Evolutionary conservation across 306 rosid genomes (phyloP), one percentile per base, ranked within the genome.

Genomic region (Inga leiocalycina): DNA sequence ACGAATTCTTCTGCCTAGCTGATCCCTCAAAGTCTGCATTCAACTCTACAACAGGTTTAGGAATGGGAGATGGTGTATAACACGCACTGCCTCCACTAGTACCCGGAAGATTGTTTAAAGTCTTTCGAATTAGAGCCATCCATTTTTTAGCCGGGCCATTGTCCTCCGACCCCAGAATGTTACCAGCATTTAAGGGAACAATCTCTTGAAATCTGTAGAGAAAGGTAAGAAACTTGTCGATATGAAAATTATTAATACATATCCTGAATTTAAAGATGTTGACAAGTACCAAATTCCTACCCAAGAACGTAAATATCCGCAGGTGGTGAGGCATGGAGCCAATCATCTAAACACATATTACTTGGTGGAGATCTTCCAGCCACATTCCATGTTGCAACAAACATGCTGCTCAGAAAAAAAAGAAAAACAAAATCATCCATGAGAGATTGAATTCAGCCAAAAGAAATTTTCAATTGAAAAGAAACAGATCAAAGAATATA

Each of bases 91-190:
- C 86, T 56, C 97, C 94, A 45, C 98, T 97, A 41, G 92, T 87
- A 46, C 99, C 99, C 2, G 99, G 99, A 80, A 97, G 94, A 86
- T 91, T 91, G 90, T 94, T 97, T 41, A 97, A 91, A 56, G 97
- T 90, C 83, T 88, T 97, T 70, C 98, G 89, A 51, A 97, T 97
- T 62, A 97, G 95, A 86, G 99, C 91, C 88, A 88, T 75, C 99
- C 99, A 97, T 82, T 97, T 97, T 86, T 97, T 97, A 72, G 99
- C 99, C 48, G 99, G 99, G 84, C 99, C 99, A 79, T 93, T 97
- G 92, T 97, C 99, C 85, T 97, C 99, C 49, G 99, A 93, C 3
- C 98, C 99, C 14, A 97, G 89, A 81, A 97, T 88, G 76, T 97
- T 97, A 74, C 99, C 97, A 80, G 99, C 99, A 91, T 94, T 97